Base-by-base conservation (phyloP, 2,329 filamentous ascomycete genomes). In the Graphiopsis chlorocephala region DNA sequence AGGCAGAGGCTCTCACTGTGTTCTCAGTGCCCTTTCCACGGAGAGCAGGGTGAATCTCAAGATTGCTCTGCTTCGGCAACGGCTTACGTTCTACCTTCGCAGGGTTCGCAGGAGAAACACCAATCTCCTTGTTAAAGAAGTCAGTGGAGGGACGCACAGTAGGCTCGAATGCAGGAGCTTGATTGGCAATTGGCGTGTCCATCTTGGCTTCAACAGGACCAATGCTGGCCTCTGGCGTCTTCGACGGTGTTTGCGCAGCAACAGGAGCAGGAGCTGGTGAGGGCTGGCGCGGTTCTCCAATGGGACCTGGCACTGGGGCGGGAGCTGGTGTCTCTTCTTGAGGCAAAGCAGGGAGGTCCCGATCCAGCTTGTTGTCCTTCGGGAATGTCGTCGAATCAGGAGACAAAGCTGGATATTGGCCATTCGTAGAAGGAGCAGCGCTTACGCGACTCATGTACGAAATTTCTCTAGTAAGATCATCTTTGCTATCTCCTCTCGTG, bases 401-500 rank as follows among this genome's bases (percentile, higher is more conserved):
- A 12, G 64, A 63, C 15, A 67, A 64, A 20, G 64, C 61, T 28
- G 66, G 66, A 15, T 42, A 50, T 29, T 57, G 31, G 12, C 33
- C 45, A 14, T 23, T 50, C 20, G 52, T 25, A 28, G 59, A 63
- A 20, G 67, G 68, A 15, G 64, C 59, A 20, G 64, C 66, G 15
- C 63, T 64, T 31, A 23, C 61, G 29, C 71, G 73, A 56, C 78
- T 78, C 6, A 66, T 64, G 23, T 70, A 70, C 15, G 71, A 73
- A 14, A 66, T 50, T 50, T 70, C 66, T 33, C 67, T 66, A 2
- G 66, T 64, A n/a, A 73, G 66, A 35, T 72, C 68, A 53, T 74
- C 72, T 55, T 69, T 64, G 42, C 69, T 72, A 47, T 66, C 65
- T 5, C 72, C 73, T 31, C 65, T 72, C 25, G 93, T 93, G 48